Percentiles rank a stretch among this genome's conserved stretches.
Conservation (phyloP, 2,329 filamentous ascomycete genomes). For the Monilinia aucupariae region DNA sequence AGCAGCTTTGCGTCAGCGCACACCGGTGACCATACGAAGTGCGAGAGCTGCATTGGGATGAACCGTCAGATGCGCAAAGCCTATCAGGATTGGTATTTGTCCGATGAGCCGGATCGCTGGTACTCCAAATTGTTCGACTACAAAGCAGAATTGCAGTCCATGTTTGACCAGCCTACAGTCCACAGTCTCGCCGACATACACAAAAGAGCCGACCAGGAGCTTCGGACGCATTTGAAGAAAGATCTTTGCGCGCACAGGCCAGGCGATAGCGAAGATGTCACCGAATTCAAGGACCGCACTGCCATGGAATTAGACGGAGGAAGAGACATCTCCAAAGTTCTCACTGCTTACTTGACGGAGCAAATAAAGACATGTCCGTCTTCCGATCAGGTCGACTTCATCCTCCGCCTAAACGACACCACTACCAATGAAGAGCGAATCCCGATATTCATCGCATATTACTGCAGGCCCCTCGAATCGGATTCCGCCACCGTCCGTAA, state of each 20-base stretch:
- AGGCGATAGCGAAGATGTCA: conserved; percentile 18
- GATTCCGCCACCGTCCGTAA: conserved; percentile 27
- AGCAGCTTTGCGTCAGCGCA: conserved; percentile 23
- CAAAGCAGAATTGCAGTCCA: conserved; percentile 21
- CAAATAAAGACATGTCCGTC: conserved; percentile 16
- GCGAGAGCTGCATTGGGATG: conserved; percentile 25
- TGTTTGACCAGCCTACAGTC: conserved; percentile 23
- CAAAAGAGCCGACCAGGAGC: conserved; percentile 19
- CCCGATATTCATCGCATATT: conserved; percentile 28
- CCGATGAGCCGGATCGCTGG: conserved; percentile 26
- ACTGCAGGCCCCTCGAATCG: conserved; percentile 23
- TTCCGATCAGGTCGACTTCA: conserved; percentile 18
- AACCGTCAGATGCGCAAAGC: conserved; percentile 27
- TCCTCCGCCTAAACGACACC: conserved; percentile 21
- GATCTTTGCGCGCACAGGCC: conserved; percentile 22
- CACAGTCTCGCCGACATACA: conserved; percentile 28
- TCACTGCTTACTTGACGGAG: conserved; percentile 21
- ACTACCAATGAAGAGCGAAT: conserved; percentile 26
- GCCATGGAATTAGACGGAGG: conserved; percentile 20
- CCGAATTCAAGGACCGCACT: conserved; percentile 14
- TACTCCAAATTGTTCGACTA: conserved; percentile 22
- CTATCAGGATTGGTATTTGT: conserved; percentile 30
- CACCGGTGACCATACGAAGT: conserved; percentile 24
- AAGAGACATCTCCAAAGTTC: conserved; percentile 17
- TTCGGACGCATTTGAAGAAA: conserved; percentile 27